phyloP scores from a whole-genome alignment of 1,139 yeast species.

The Meyerozyma elateridarum region DNA sequence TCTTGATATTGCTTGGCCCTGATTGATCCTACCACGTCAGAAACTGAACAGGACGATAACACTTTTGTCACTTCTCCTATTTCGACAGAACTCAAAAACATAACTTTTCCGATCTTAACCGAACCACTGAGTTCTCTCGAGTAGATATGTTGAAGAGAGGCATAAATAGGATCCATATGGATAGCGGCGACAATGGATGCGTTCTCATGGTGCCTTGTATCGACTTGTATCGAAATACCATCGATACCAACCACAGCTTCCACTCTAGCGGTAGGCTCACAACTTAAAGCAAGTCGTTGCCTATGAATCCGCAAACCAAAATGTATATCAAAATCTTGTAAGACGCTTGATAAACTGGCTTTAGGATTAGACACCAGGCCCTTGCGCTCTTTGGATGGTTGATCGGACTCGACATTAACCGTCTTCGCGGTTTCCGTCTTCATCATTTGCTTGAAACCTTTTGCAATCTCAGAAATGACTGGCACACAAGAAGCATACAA shows the following conservation, averaged over 20 bases:
- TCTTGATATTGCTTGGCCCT: slow-evolving; percentile 87
- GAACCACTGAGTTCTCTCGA: slow-evolving; percentile 88
- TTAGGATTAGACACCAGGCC: not conserved
- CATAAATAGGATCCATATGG: slow-evolving; percentile 49
- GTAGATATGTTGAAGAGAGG: slow-evolving; percentile 82
- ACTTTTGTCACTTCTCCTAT: slow-evolving; percentile 34
- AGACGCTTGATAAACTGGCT: slow-evolving; percentile 17
- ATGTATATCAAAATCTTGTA: slow-evolving; percentile 57
- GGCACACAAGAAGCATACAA: slow-evolving; percentile 77
- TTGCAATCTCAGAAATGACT: slow-evolving; percentile 55
- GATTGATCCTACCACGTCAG: slow-evolving; percentile 57
- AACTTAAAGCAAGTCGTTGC: slow-evolving; percentile 73
- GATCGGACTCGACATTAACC: slow-evolving; percentile 4
- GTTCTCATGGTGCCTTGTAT: slow-evolving; percentile 43
- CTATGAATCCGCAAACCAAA: slow-evolving; percentile 62
- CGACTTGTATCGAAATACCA: slow-evolving; percentile 55
- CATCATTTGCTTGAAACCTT: slow-evolving; percentile 42
- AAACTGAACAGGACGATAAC: slow-evolving; percentile 50
- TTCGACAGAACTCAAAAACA: slow-evolving; percentile 36
- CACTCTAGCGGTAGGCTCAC: slow-evolving; percentile 91
- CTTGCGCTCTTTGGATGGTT: not conserved
- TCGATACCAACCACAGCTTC: slow-evolving; percentile 77
- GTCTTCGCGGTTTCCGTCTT: slow-evolving; percentile 9
- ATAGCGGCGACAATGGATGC: slow-evolving; percentile 40
- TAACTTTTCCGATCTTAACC: slow-evolving; percentile 48